Evolutionary conservation across 176 grass and related monocot genomes (phyloP).

Genomic region (Raddia distichophylla): DNA sequence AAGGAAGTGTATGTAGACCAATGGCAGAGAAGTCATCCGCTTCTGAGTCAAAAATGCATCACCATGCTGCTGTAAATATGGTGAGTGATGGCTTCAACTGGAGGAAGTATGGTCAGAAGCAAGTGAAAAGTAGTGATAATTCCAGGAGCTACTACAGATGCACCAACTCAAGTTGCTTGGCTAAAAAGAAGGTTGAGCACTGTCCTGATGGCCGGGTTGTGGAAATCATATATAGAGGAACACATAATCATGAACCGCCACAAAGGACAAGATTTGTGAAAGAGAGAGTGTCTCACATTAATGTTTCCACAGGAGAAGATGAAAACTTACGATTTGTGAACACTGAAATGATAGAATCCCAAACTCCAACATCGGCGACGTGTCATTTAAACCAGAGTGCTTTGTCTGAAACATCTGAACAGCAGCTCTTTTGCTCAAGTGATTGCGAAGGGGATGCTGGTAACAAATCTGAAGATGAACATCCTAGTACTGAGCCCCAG

Average conservation of each 20-base stretch:
- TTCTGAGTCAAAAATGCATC: conserved; percentile 50
- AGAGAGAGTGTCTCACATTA: conserved; percentile 61
- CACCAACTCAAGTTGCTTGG: conserved; percentile 72
- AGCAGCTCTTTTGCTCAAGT: conserved; percentile 91
- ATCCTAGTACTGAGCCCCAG: conserved; percentile 52
- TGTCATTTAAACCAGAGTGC: conserved; percentile 49
- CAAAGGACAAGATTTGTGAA: conserved; percentile 76
- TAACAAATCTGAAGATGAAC: conserved; percentile 65
- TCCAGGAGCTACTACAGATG: conserved; percentile 97
- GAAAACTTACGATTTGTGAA: conserved; percentile 66
- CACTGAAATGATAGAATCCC: conserved; percentile 65
- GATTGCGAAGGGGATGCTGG: conserved; percentile 86
- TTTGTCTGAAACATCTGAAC: conserved; percentile 62
- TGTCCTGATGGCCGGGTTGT: conserved; percentile 68
- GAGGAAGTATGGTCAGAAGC: conserved; percentile 99
- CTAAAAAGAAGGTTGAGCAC: conserved; percentile 98
- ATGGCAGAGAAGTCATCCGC: conserved; percentile 29
- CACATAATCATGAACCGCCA: conserved; percentile 88
- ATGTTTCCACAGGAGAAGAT: conserved; percentile 50
- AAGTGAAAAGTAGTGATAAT: conserved; percentile 98
- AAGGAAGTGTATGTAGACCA: conserved; percentile 41
- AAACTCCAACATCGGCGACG: conserved; percentile 41
- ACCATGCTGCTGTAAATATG: conserved; percentile 52
- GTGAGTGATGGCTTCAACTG: conserved; percentile 89
- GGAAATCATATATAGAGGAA: conserved; percentile 86